Percentiles rank a stretch among this genome's conserved stretches.
Evolutionary conservation across 345 rosid genomes (phyloP).

Genomic region (Angophora floribunda): DNA sequence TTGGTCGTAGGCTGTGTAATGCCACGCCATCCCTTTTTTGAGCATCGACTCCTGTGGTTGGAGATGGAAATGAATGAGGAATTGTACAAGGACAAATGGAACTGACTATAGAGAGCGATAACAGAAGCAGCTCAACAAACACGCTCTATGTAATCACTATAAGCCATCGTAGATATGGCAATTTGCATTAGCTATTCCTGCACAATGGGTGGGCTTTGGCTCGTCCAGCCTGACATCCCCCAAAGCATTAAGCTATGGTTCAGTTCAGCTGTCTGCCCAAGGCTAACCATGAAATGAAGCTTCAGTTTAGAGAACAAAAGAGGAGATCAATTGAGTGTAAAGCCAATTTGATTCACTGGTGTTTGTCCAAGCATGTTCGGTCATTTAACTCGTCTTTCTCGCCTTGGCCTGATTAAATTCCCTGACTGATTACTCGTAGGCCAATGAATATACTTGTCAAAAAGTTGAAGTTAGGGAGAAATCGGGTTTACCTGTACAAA

Average conservation of each 20-base stretch:
- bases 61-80: not conserved
- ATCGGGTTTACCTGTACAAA: conserved; percentile 38
- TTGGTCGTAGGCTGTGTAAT: conserved; percentile 57
- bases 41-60: conserved; percentile 57
- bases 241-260: not conserved
- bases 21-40: conserved; percentile 86
- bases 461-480: not conserved
- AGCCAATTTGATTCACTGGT: not conserved
- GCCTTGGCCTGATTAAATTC: not conserved
- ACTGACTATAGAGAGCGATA: not conserved
- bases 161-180: not conserved
- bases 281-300: not conserved
- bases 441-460: not conserved
- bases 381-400: not conserved
- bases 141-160: not conserved
- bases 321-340: not conserved
- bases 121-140: not conserved
- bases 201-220: not conserved
- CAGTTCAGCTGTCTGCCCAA: not conserved
- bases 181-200: not conserved
- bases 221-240: not conserved
- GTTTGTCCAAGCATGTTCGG: not conserved
- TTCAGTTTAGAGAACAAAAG: not conserved
- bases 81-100: not conserved
- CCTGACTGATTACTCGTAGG: not conserved